Evolutionary conservation across 495 filamentous ascomycete genomes (phyloP), one percentile per base, ranked within the genome.

Genomic region (Penicillium psychrofluorescens): DNA sequence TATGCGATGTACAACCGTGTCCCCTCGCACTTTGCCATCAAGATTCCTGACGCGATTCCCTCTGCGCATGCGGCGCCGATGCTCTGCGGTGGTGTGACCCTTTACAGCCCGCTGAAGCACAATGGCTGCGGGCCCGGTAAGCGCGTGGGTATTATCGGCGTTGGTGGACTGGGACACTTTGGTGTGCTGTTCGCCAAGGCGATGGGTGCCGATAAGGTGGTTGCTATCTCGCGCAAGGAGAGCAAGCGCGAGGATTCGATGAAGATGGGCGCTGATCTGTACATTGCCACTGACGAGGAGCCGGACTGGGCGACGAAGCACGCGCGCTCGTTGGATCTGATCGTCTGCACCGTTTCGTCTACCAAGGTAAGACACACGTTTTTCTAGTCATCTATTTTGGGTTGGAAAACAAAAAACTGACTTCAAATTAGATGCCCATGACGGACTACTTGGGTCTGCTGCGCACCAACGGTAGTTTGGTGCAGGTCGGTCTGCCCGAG

Each of bases 241-340:
- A 58, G 50, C 35, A 95, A 95, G 74, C 74, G 72, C 40, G 80
- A 72, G 3, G 88, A 95, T 62, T 84, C 80, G 8, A 27, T 80
- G 45, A 78, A 82, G 63, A 65, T 76, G 55, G 71, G 72, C 4
- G 72, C 72, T 0, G 80, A 85, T 55, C 64, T 77, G 9, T 94
- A 83, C 62, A 88, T 96, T 58, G 86, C 89, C 12, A 95, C 89
- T 2, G 78, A 77, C 36, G 90, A 95, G 16, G 83, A 95, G 41
- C 58, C 74, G 3, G 72, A 80, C 35, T 95, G 90, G 90, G 70
- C 71, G 2, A 74, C 67, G 15, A 81, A 79, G 55, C 66, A 91
- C 49, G 58, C 71, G 1, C 64, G 74, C n/a, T 76, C 75, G 14
- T 62, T 96, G 48, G 90, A 96, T 54, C 61, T 96, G 12, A 88